A percentile compares a stretch with the other conserved stretches of the same genome.
Evolutionary conservation across 345 rosid species (phyloP).

Genomic region (Boechera stricta): DNA sequence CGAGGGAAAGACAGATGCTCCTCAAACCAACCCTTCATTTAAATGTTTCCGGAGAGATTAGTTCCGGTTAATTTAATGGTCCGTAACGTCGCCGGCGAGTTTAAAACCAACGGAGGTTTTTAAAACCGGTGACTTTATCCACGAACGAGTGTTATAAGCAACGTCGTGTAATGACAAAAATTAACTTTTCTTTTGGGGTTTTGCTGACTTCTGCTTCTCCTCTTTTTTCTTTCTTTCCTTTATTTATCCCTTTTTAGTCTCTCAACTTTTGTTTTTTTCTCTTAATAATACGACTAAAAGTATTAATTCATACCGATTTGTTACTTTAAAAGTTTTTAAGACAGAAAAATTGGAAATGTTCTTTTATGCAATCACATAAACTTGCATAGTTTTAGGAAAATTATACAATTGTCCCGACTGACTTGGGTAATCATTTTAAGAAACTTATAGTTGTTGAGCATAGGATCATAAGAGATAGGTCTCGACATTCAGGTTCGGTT

Average conservation of each 20-base stretch:
- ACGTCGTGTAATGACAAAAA: conserved; percentile 35
- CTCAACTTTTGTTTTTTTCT: too few species aligned
- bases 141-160: background rate
- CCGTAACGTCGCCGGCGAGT: background rate
- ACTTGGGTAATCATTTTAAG: background rate
- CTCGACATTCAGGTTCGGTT: too few species aligned
- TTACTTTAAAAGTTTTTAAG: too few species aligned
- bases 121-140: conserved; percentile 14
- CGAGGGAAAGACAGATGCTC: conserved; percentile 17
- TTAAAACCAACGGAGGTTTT: background rate
- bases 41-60: background rate
- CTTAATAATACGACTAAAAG: too few species aligned
- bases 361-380: background rate
- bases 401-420: background rate
- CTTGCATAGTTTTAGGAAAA: background rate
- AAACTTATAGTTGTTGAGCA: background rate
- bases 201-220: conserved; percentile 33
- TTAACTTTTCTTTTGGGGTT: conserved; percentile 25
- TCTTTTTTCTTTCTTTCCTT: background rate
- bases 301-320: too few species aligned
- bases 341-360: too few species aligned
- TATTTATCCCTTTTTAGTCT: too few species aligned
- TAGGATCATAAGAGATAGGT: background rate
- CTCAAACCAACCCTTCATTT: conserved; percentile 18
- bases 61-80: background rate